Conservation (phyloP, 2,329 filamentous ascomycete species). For the Colletotrichum karsti region DNA sequence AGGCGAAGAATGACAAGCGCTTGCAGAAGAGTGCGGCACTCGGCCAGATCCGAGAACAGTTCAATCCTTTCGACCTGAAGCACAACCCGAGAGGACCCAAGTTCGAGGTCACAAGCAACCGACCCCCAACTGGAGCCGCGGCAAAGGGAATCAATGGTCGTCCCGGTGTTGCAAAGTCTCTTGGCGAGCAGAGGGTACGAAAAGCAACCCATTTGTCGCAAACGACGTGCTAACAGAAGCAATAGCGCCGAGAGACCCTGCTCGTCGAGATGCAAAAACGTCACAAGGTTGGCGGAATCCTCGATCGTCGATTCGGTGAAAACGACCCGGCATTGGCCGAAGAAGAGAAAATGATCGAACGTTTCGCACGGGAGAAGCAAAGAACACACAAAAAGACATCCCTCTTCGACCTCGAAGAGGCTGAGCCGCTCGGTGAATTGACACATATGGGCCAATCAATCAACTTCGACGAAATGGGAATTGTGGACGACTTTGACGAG, state of each 20-base stretch:
- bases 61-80: conserved; percentile 98
- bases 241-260: conserved; percentile 78
- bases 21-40: conserved; percentile 81
- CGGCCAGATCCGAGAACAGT: conserved; percentile 88
- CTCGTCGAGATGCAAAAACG: conserved; percentile 89
- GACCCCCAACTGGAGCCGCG: conserved; percentile 59
- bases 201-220: conserved; percentile 34
- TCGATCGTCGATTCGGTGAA: conserved; percentile 95
- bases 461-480: conserved; percentile 56
- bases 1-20: conserved; percentile 74
- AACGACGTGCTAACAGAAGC: conserved; percentile 12
- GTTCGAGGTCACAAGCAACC: conserved; percentile 81
- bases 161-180: conserved; percentile 84
- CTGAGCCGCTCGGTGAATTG: conserved; percentile 70
- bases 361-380: conserved; percentile 90
- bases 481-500: conserved; percentile 80
- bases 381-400: conserved; percentile 78
- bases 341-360: conserved; percentile 90
- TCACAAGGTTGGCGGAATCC: conserved; percentile 90
- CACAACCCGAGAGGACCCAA: conserved; percentile 80
- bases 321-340: conserved; percentile 93
- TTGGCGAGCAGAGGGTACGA: conserved; percentile 82
- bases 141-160: conserved; percentile 73
- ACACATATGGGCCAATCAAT: conserved; percentile 87
- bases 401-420: conserved; percentile 91